These are phyloP conservation scores for Fraxinus platypoda DNA, from an alignment of 305 asterid genomes.

Conservation along the genomic window DNA sequence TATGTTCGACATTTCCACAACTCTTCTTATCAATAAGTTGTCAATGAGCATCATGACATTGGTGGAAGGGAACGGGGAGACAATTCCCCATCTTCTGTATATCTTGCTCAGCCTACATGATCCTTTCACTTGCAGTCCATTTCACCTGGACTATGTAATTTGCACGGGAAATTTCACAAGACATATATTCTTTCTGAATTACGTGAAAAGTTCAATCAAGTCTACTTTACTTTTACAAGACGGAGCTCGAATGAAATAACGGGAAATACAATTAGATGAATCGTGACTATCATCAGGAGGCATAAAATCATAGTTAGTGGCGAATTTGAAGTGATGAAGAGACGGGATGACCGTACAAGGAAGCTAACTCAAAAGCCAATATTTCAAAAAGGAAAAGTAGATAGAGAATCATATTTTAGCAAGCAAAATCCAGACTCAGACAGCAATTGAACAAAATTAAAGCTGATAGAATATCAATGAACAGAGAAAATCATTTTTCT, in stretches of 20 bases:
- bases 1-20: too few species aligned
- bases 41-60: too few species aligned
- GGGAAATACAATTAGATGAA: background rate
- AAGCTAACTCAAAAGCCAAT: background rate
- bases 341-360: background rate
- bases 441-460: background rate
- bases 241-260: background rate
- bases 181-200: too few species aligned
- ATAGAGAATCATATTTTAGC: conserved; percentile 24
- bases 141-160: too few species aligned
- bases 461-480: background rate
- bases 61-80: too few species aligned
- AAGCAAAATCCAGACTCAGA: conserved; percentile 37
- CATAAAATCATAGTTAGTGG: background rate
- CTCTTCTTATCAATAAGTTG: too few species aligned
- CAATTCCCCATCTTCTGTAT: too few species aligned
- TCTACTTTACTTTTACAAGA: background rate
- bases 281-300: background rate
- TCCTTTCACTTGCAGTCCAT: too few species aligned
- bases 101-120: too few species aligned
- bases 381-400: background rate
- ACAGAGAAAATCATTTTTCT: background rate
- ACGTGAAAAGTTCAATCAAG: too few species aligned
- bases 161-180: too few species aligned
- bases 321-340: background rate